phyloP scores from a whole-genome alignment of 1,284 basidiomycete species.

The Cryptococcus jaspeensis region DNA sequence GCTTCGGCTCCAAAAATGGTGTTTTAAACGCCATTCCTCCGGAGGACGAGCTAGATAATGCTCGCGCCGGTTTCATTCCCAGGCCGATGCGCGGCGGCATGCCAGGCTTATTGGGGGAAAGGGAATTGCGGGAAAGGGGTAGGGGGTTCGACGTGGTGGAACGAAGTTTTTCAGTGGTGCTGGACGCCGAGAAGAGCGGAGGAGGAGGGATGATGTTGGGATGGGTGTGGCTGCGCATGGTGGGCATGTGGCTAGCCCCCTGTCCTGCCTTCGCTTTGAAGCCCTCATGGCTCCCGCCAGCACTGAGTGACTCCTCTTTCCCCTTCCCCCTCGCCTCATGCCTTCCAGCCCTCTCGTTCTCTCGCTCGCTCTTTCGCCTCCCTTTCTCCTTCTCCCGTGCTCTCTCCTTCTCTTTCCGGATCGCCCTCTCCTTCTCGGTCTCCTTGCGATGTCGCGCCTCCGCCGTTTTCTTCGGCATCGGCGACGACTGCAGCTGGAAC shows the following conservation, averaged over 20 bases:
- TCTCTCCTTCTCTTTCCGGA: background rate
- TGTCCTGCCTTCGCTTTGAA: no score
- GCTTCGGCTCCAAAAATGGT: slow-evolving; percentile 8
- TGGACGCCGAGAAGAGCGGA: background rate
- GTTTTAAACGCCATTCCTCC: slow-evolving; percentile 10
- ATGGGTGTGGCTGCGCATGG: background rate
- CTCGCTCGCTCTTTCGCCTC: background rate
- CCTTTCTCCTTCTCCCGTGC: background rate
- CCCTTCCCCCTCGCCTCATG: background rate
- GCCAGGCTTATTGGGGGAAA: slow-evolving; percentile 12
- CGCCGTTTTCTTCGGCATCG: slow-evolving; percentile 1
- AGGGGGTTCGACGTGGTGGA: background rate
- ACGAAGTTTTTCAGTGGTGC: background rate
- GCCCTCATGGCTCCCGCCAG: no score
- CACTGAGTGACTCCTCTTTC: background rate
- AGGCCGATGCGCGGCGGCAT: slow-evolving; percentile 10
- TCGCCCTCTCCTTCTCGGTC: background rate
- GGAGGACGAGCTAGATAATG: background rate
- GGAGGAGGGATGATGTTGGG: background rate
- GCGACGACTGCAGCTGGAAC: slow-evolving; percentile 8
- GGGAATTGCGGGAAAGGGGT: background rate
- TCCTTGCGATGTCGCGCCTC: background rate
- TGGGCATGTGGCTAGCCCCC: no score
- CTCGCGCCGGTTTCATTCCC: slow-evolving; percentile 1
- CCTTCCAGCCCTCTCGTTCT: background rate